Percentiles rank a stretch among this genome's conserved stretches.
These are phyloP conservation scores for Nyssa sinensis DNA, from an alignment of 148 eudicot genomes.

Conservation along the genomic window DNA sequence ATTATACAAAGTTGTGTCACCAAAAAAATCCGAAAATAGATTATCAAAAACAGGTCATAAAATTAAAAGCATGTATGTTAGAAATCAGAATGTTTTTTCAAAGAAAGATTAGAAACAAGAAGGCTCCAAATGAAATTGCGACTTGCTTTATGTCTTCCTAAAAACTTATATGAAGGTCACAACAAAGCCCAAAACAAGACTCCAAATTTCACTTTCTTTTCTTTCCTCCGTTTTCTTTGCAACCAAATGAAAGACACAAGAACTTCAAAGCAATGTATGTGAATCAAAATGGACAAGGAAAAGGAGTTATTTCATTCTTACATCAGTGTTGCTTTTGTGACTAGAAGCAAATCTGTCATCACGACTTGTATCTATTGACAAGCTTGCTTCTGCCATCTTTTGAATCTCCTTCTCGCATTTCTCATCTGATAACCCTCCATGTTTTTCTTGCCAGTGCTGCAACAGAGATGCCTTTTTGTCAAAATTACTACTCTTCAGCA, in stretches of 20 bases:
- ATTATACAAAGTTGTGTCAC: not conserved
- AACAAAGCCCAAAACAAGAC: not conserved
- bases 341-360: conserved; percentile 16
- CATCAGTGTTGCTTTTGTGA: conserved; percentile 44
- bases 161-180: not conserved
- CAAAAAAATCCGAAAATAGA: no score
- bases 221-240: not conserved
- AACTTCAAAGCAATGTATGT: not conserved
- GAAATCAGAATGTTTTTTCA: no score
- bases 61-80: no score
- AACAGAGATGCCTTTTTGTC: conserved; percentile 59
- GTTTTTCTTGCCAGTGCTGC: conserved; percentile 54
- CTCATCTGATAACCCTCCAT: conserved; percentile 32
- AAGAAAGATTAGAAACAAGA: no score
- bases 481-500: conserved; percentile 47
- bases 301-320: conserved; percentile 27
- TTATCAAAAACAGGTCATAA: not conserved
- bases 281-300: not conserved
- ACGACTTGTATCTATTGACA: conserved; percentile 12
- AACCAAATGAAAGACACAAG: not conserved
- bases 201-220: not conserved
- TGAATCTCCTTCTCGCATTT: conserved; percentile 23
- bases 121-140: no score
- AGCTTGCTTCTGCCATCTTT: conserved; percentile 31
- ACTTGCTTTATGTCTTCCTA: not conserved